Conservation (phyloP, 345 rosid species). For the Hypericum perforatum region DNA sequence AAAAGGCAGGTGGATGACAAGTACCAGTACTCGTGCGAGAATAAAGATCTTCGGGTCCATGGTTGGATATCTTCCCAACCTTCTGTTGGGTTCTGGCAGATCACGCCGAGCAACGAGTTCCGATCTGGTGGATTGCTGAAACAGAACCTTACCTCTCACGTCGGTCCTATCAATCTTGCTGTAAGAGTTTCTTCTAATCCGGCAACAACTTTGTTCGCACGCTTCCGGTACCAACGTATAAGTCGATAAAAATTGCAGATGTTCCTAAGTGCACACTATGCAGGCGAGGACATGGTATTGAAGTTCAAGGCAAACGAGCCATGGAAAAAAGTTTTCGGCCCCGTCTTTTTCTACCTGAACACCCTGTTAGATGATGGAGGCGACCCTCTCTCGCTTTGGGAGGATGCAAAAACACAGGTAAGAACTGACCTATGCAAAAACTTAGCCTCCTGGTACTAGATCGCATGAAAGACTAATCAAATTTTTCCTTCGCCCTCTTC, state of each 20-base stretch:
- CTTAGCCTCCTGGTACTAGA: no score
- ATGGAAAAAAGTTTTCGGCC: constrained; percentile 96
- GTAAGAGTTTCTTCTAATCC: no score
- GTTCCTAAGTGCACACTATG: constrained; percentile 72
- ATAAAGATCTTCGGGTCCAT: constrained; percentile 59
- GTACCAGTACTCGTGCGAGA: constrained; percentile 73
- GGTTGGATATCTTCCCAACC: constrained; percentile 77
- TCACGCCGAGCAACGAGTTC: constrained; percentile 83
- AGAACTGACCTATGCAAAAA: no score
- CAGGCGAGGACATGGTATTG: constrained; percentile 70
- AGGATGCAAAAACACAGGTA: constrained; percentile 83
- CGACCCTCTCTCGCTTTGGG: constrained; percentile 70
- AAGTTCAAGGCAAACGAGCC: constrained; percentile 47
- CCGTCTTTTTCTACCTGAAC: constrained; percentile 75
- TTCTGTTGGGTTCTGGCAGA: constrained; percentile 77
- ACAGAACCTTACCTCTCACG: constrained; percentile 87
- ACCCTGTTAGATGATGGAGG: constrained; percentile 35
- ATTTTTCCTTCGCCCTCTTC: not conserved
- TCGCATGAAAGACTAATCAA: no score
- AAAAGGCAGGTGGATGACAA: constrained; percentile 74
- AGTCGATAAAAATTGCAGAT: constrained; percentile 25
- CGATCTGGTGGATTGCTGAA: constrained; percentile 73
- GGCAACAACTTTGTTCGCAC: constrained; percentile 7
- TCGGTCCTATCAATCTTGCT: constrained; percentile 72
- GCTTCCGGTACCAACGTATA: no score